Percentiles rank a stretch among this genome's conserved stretches.
Conservation (phyloP, 2,329 filamentous ascomycete genomes). For the Penicillium polonicum region DNA sequence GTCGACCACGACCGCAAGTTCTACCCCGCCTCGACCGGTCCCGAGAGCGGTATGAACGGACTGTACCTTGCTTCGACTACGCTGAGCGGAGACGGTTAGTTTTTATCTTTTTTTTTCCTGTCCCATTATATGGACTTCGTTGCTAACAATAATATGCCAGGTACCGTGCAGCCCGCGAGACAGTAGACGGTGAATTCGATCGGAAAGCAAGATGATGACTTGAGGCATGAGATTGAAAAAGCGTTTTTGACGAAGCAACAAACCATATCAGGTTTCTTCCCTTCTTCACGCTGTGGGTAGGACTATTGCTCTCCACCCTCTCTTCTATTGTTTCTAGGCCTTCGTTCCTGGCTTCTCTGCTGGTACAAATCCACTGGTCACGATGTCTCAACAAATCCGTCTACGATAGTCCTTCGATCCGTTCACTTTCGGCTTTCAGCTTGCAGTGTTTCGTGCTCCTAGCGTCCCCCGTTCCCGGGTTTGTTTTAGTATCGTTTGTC, state of each 20-base stretch:
- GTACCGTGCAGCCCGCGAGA: slow-evolving; percentile 57
- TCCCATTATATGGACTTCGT: slow-evolving; percentile 44
- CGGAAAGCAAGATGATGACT: slow-evolving; percentile 10
- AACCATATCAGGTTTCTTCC: neutral
- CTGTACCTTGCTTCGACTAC: slow-evolving; percentile 50
- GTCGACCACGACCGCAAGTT: slow-evolving; percentile 55
- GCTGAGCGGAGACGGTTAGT: slow-evolving; percentile 48
- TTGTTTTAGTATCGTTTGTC: slow-evolving; percentile 19
- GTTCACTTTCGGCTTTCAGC: slow-evolving; percentile 9
- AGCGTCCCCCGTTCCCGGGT: slow-evolving; percentile 14
- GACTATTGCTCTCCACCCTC: slow-evolving; percentile 14
- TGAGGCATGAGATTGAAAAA: slow-evolving; percentile 7
- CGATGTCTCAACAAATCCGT: slow-evolving; percentile 4
- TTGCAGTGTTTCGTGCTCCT: slow-evolving; percentile 12
- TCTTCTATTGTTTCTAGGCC: slow-evolving; percentile 3
- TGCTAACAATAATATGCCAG: slow-evolving; percentile 48
- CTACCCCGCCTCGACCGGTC: slow-evolving; percentile 50
- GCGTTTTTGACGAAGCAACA: slow-evolving; percentile 1
- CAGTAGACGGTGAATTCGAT: slow-evolving; percentile 54
- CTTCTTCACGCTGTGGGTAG: slow-evolving; percentile 10
- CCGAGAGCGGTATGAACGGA: slow-evolving; percentile 48
- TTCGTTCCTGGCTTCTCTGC: slow-evolving; percentile 1
- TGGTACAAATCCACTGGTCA: slow-evolving; percentile 6
- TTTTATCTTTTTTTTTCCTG: neutral
- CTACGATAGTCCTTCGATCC: slow-evolving; percentile 6